These are phyloP conservation scores for Talaromyces sp. DNA, from an alignment of 2,329 filamentous ascomycete genomes.

Conservation along the genomic window DNA sequence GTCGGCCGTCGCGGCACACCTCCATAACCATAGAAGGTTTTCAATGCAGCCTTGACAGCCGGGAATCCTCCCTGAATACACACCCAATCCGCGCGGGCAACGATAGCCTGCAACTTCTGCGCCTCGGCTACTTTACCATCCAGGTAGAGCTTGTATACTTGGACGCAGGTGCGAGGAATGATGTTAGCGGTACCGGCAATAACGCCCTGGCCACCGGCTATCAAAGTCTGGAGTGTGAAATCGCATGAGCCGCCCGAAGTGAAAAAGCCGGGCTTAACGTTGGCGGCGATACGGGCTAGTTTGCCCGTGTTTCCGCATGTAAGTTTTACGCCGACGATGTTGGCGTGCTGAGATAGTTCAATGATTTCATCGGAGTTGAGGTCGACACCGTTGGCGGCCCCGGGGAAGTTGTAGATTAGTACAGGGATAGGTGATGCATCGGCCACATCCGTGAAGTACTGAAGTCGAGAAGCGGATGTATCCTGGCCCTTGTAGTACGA, in stretches of 20 bases:
- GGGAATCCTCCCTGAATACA: constrained; percentile 78
- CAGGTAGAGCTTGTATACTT: constrained; percentile 71
- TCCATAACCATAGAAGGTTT: constrained; percentile 78
- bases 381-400: constrained; percentile 63
- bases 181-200: constrained; percentile 84
- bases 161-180: constrained; percentile 75
- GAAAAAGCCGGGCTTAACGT: constrained; percentile 60
- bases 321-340: constrained; percentile 67
- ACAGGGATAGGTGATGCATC: constrained; percentile 59
- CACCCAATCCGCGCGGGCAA: constrained; percentile 77
- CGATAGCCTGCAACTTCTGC: constrained; percentile 68
- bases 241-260: constrained; percentile 85
- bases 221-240: constrained; percentile 77
- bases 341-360: constrained; percentile 55
- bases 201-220: constrained; percentile 75
- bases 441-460: constrained; percentile 65
- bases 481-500: constrained; percentile 70
- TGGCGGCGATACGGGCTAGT: constrained; percentile 58
- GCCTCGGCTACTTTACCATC: constrained; percentile 73
- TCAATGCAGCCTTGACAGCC: constrained; percentile 79
- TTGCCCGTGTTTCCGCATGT: constrained; percentile 74
- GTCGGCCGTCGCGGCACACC: constrained; percentile 68
- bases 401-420: constrained; percentile 71
- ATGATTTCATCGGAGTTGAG: constrained; percentile 64
- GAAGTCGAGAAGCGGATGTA: constrained; percentile 55